Base-by-base conservation (phyloP, 345 rosid species). In the Eucalyptus victrix region DNA sequence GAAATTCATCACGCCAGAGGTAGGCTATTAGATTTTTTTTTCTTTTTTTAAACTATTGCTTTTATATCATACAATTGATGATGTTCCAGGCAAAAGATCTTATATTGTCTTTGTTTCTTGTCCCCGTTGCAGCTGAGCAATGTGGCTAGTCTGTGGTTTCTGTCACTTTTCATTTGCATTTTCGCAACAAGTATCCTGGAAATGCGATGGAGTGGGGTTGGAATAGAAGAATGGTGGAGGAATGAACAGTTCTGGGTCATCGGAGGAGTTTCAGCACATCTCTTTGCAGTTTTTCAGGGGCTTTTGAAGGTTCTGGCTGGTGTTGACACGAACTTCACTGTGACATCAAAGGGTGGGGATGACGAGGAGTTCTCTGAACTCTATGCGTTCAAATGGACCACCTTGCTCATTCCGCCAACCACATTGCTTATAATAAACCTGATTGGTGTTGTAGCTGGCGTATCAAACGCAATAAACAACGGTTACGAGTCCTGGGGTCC, bases 171-270 rank as follows among this genome's bases (percentile, higher is more conserved):
- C 91, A 86, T 93, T 8, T 94, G 94, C 40, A 95, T 96, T 86
- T 94, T 94, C 53, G 94, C 94, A 34, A 96, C 98, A 30, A 92
- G 92, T 83, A 92, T 94, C 80, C 93, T 96, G 13, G 97, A 96
- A 92, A 94, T 95, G 95, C 91, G 95, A 89, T 95, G 96, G 98
- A 94, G 96, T 51, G 94, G 94, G 49, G 96, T 94, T 0, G 94
- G 97, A n/a, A 89, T 96, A 44, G 92, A 95, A 26, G 95, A 95
- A 24, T 95, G 98, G 96, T 94, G 97, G 98, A 95, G 98, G 90
- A 96, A 96, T 49, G 95, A 96, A 87, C 96, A 95, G 93, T 94
- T 94, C 91, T 95, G 96, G 98, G 95, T 94, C 86, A 95, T 94
- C 6, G 96, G 95, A 90, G 96, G 96, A 21, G 95, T 94, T n/a